These are phyloP conservation scores for Neoboletus magnificus DNA, from an alignment of 768 basidiomycete genomes.

Conservation along the genomic window DNA sequence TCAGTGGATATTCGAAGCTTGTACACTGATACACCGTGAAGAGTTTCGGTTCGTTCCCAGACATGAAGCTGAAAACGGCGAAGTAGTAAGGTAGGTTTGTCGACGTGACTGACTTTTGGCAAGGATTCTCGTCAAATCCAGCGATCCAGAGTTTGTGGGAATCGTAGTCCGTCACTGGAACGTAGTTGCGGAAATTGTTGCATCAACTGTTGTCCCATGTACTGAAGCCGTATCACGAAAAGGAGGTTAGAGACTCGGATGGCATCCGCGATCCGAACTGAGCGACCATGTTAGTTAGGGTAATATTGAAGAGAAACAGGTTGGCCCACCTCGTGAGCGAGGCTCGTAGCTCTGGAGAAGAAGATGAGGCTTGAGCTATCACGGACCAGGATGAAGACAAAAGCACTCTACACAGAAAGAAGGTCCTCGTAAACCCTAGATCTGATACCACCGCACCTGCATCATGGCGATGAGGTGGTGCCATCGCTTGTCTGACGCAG, in stretches of 20 bases:
- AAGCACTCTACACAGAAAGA: too few species aligned
- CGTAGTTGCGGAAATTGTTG: slow-evolving; percentile 7
- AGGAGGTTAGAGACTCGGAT: not conserved
- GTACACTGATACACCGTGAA: slow-evolving; percentile 3
- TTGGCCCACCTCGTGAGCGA: not conserved
- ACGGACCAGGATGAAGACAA: not conserved
- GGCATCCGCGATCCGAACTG: slow-evolving; percentile 7
- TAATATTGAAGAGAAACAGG: slow-evolving; percentile 4
- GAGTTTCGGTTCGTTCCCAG: slow-evolving; percentile 7
- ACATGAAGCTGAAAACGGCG: slow-evolving; percentile 13
- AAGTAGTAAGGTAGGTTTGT: slow-evolving; percentile 10
- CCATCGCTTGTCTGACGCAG: too few species aligned
- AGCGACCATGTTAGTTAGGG: not conserved
- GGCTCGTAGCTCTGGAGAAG: not conserved
- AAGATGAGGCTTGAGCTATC: not conserved
- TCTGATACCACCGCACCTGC: too few species aligned
- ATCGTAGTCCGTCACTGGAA: slow-evolving; percentile 7
- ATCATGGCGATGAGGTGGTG: too few species aligned
- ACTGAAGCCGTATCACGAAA: not conserved
- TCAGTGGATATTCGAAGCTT: not conserved
- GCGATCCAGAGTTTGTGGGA: slow-evolving; percentile 2
- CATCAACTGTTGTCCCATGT: not conserved
- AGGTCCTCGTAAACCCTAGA: too few species aligned
- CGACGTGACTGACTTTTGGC: too few species aligned
- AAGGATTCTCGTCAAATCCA: slow-evolving; percentile 7